A percentile compares a stretch with the other conserved stretches of the same genome.
Conservation (phyloP, 129 eudicot species). For the Pulicaria dysenterica region DNA sequence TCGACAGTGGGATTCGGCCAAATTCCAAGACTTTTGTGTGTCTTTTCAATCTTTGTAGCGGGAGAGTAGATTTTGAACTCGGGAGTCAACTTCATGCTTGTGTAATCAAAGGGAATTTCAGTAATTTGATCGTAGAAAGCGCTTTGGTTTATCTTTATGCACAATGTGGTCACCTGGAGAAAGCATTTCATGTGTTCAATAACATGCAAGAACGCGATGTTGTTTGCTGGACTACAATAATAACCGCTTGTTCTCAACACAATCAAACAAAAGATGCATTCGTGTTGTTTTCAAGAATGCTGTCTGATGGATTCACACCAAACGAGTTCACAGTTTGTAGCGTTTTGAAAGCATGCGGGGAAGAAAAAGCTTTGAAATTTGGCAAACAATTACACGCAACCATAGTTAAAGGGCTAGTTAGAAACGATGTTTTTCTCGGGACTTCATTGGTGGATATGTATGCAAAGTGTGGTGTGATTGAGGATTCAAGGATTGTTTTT, state of each 20-base stretch:
- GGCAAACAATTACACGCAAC: conserved; percentile 75
- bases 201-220: conserved; percentile 65
- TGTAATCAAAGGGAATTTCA: conserved; percentile 49
- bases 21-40: conserved; percentile 70
- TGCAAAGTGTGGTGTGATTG: conserved; percentile 75
- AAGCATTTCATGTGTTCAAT: conserved; percentile 57
- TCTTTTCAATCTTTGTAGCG: conserved; percentile 63
- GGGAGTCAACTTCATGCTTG: conserved; percentile 75
- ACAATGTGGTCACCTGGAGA: conserved; percentile 57
- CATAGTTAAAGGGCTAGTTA: conserved; percentile 52
- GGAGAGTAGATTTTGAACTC: conserved; percentile 53
- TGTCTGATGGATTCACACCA: conserved; percentile 56
- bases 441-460: conserved; percentile 89
- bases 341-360: conserved; percentile 80
- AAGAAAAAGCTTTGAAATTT: conserved; percentile 62
- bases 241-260: conserved; percentile 84
- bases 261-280: conserved; percentile 58
- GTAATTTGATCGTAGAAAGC: conserved; percentile 63
- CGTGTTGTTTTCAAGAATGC: conserved; percentile 52
- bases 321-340: conserved; percentile 84
- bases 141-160: conserved; percentile 64
- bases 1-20: conserved; percentile 44
- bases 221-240: conserved; percentile 79
- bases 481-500: conserved; percentile 60
- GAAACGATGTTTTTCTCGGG: conserved; percentile 59